A percentile compares a stretch with the other conserved stretches of the same genome.
These are phyloP conservation scores for Suillus bovinus DNA, from an alignment of 768 basidiomycete genomes.

Conservation along the genomic window DNA sequence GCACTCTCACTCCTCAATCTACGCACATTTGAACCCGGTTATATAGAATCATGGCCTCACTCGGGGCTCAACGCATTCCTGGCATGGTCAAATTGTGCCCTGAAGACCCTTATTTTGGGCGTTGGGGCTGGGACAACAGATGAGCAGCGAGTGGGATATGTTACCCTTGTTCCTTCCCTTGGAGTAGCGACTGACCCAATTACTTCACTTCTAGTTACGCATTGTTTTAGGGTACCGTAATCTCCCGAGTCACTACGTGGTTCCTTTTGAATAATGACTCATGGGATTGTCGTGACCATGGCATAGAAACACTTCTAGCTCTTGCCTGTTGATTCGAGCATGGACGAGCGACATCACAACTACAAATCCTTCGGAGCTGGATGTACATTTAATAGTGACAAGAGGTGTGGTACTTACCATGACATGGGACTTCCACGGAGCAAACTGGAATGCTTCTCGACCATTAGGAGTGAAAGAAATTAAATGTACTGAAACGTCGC, in stretches of 20 bases:
- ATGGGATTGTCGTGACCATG: neutral
- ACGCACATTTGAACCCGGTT: constrained; percentile 9
- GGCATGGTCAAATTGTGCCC: constrained; percentile 19
- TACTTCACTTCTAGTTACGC: too few relatives aligned
- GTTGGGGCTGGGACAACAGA: constrained; percentile 17
- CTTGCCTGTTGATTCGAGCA: neutral
- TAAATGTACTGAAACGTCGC: neutral
- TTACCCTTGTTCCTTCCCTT: constrained; percentile 13
- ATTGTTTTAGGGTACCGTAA: too few relatives aligned
- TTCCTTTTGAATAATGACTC: neutral
- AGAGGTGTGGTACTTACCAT: neutral
- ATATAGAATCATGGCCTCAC: constrained; percentile 14
- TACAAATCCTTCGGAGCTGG: neutral
- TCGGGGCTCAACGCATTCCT: constrained; percentile 20
- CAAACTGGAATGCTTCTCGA: neutral
- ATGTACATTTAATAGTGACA: neutral
- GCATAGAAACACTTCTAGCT: neutral
- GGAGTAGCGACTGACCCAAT: too few relatives aligned
- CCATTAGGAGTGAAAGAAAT: neutral
- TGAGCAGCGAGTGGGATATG: constrained; percentile 15
- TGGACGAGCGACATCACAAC: neutral
- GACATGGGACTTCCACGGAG: neutral
- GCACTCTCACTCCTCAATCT: constrained; percentile 19
- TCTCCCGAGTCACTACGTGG: neutral
- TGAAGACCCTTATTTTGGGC: constrained; percentile 17